These are phyloP conservation scores for Ceratocystis alfenasii DNA, from an alignment of 2,329 filamentous ascomycete genomes.

Conservation along the genomic window DNA sequence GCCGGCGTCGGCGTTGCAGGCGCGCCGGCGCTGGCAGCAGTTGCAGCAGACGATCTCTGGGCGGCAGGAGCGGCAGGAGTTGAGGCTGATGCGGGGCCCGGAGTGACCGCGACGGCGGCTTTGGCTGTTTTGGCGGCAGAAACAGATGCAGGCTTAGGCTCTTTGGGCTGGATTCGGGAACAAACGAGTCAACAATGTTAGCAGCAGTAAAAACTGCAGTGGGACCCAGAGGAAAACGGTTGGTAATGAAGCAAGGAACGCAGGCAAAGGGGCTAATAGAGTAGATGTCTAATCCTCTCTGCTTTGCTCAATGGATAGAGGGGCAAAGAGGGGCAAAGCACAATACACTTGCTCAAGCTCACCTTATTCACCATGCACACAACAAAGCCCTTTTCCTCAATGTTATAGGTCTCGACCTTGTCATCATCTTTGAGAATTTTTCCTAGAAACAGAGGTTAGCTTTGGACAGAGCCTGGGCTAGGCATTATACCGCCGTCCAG, in stretches of 20 bases:
- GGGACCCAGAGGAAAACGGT: background rate
- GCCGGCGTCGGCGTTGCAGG: slow-evolving; percentile 46
- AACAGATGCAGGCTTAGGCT: slow-evolving; percentile 61
- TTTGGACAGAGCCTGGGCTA: background rate
- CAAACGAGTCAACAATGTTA: background rate
- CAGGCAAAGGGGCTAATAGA: background rate
- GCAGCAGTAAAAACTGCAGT: background rate
- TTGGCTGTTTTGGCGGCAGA: slow-evolving; percentile 38
- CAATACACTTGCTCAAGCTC: slow-evolving; percentile 25
- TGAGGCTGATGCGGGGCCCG: slow-evolving; percentile 41
- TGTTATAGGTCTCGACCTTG: slow-evolving; percentile 91
- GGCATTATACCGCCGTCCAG: background rate
- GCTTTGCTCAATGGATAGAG: background rate
- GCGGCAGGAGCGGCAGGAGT: slow-evolving; percentile 40
- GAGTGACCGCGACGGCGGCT: slow-evolving; percentile 52
- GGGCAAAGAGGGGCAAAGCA: slow-evolving; percentile 3
- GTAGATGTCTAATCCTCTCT: no score
- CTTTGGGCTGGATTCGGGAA: slow-evolving; percentile 31
- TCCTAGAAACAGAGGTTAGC: slow-evolving; percentile 41
- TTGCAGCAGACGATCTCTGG: slow-evolving; percentile 39
- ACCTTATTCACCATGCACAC: slow-evolving; percentile 99
- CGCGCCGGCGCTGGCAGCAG: slow-evolving; percentile 38
- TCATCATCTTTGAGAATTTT: slow-evolving; percentile 98
- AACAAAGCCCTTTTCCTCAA: slow-evolving; percentile 98
- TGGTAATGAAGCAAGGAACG: no score